phyloP scores from a whole-genome alignment of 2,329 filamentous ascomycete species.

The Trichoderma gracile region DNA sequence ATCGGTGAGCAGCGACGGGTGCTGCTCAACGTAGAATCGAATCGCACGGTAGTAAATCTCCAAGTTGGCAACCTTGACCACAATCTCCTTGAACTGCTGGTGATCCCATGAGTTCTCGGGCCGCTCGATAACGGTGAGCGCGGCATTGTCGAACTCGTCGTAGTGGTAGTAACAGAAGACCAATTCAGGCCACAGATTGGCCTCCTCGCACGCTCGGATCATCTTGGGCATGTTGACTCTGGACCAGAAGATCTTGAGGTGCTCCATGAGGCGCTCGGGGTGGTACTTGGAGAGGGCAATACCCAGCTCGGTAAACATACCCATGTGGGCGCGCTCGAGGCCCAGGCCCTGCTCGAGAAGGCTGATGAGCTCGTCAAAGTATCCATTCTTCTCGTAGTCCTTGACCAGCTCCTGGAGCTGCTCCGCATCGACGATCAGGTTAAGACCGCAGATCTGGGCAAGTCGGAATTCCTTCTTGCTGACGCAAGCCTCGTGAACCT shows the following conservation, averaged over 20 bases:
- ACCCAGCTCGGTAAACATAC: slow-evolving; percentile 91
- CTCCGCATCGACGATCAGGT: slow-evolving; percentile 96
- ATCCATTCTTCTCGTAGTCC: slow-evolving; percentile 95
- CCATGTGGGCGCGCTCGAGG: slow-evolving; percentile 90
- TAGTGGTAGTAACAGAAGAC: slow-evolving; percentile 99
- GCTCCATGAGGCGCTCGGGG: slow-evolving; percentile 95
- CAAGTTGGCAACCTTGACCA: slow-evolving; percentile 95
- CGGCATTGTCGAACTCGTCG: slow-evolving; percentile 97
- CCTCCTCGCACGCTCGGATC: slow-evolving; percentile 89
- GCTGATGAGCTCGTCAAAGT: slow-evolving; percentile 96
- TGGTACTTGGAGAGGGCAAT: slow-evolving; percentile 94
- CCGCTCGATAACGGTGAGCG: slow-evolving; percentile 95
- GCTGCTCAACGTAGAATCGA: slow-evolving; percentile 97
- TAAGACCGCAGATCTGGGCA: slow-evolving; percentile 97
- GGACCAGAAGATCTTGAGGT: slow-evolving; percentile 97
- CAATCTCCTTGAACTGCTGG: slow-evolving; percentile 98
- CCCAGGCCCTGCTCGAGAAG: slow-evolving; percentile 93
- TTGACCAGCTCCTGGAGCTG: slow-evolving; percentile 90
- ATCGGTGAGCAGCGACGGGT: slow-evolving; percentile 93
- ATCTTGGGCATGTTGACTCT: slow-evolving; percentile 98
- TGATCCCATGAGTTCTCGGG: slow-evolving; percentile 98
- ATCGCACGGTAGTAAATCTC: slow-evolving; percentile 98
- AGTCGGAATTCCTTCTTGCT: slow-evolving; percentile 98
- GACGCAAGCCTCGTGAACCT: slow-evolving; percentile 95
- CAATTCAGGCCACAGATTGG: slow-evolving; percentile 94